These are phyloP conservation scores for Rhinocladiella similis DNA, from an alignment of 2,329 filamentous ascomycete genomes.

Conservation along the genomic window DNA sequence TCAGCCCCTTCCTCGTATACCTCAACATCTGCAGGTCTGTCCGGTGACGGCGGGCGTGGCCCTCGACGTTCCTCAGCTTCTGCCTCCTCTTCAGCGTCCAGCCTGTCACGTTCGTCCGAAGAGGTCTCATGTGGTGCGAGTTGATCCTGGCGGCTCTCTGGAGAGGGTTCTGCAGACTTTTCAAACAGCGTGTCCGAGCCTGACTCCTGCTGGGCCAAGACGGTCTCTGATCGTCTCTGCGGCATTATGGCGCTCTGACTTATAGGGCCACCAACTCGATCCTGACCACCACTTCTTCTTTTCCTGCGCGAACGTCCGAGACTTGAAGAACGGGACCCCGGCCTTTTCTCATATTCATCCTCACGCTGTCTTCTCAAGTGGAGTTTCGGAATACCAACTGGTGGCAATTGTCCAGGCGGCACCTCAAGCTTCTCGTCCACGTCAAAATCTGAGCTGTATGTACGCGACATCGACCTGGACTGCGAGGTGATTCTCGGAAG, in stretches of 20 bases:
- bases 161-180: slow-evolving; percentile 26
- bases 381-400: slow-evolving; percentile 69
- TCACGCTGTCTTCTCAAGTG: slow-evolving; percentile 81
- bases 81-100: slow-evolving; percentile 36
- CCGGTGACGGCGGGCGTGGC: slow-evolving; percentile 1
- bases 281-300: slow-evolving; percentile 67
- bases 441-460: slow-evolving; percentile 47
- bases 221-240: slow-evolving; percentile 39
- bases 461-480: slow-evolving; percentile 79
- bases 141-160: slow-evolving; percentile 22
- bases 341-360: slow-evolving; percentile 60
- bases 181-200: slow-evolving; percentile 28
- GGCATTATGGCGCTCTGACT: slow-evolving; percentile 88
- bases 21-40: slow-evolving; percentile 50
- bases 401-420: slow-evolving; percentile 70
- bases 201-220: slow-evolving; percentile 18
- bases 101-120: slow-evolving; percentile 38
- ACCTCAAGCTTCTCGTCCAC: slow-evolving; percentile 56
- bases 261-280: slow-evolving; percentile 81
- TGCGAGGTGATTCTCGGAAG: slow-evolving; percentile 81
- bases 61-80: slow-evolving; percentile 34
- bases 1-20: slow-evolving; percentile 79
- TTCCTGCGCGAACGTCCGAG: slow-evolving; percentile 50
- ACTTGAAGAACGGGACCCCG: slow-evolving; percentile 58
- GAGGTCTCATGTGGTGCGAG: slow-evolving; percentile 13